Conservation (phyloP, 1,284 basidiomycete species). For the Melampsora larici-populina region DNA sequence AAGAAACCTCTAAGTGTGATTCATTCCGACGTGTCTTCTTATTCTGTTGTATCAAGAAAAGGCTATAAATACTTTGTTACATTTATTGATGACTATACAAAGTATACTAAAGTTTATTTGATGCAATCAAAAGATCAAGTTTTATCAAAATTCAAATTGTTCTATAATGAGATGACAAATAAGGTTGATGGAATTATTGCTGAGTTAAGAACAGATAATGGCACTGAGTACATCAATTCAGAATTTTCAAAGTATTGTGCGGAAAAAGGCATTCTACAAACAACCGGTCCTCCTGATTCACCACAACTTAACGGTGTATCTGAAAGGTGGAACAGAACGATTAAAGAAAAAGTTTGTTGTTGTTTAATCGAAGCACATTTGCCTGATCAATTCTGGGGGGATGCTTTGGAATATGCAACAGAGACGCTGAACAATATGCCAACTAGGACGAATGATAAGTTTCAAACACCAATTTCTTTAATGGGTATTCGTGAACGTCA, state of each 20-base stretch:
- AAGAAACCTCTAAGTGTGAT: too few species aligned
- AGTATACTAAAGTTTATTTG: too few species aligned
- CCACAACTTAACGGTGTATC: conserved; percentile 37
- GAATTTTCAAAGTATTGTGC: too few species aligned
- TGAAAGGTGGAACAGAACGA: background rate
- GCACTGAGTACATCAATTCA: too few species aligned
- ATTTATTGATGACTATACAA: conserved; percentile 49
- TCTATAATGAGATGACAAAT: too few species aligned
- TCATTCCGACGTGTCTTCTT: background rate
- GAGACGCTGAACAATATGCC: background rate
- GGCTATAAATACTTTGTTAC: too few species aligned
- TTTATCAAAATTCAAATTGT: too few species aligned
- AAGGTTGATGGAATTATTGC: too few species aligned
- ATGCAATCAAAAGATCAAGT: too few species aligned
- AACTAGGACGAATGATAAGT: background rate
- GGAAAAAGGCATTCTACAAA: too few species aligned
- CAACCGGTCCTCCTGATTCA: conserved; percentile 38
- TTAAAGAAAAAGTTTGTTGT: background rate
- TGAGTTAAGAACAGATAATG: too few species aligned
- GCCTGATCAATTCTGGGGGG: background rate
- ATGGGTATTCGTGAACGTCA: too few species aligned
- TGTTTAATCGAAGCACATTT: background rate
- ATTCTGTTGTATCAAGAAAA: conserved; percentile 48
- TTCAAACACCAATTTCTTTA: background rate
- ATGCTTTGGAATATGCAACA: background rate